Conservation (phyloP, 2,329 filamentous ascomycete species). For the Hirsutella thompsonii region DNA sequence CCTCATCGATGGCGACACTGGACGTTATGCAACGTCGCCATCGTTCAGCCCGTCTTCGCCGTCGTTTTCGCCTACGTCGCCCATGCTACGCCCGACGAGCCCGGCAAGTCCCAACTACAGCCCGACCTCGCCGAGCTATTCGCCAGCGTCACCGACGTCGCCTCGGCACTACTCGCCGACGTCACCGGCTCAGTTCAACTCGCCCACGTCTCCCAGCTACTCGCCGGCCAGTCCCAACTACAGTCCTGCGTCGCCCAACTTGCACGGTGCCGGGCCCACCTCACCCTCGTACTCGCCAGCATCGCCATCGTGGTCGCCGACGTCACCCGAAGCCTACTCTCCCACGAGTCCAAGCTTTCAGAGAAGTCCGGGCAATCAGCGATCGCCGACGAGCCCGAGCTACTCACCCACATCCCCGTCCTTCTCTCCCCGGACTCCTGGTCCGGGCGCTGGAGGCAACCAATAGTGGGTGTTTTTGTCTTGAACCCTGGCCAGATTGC, state of each 20-base stretch:
- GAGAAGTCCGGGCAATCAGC: slow-evolving; percentile 37
- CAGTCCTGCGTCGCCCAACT: slow-evolving; percentile 53
- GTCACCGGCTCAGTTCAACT: slow-evolving; percentile 61
- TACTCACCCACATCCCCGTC: slow-evolving; percentile 52
- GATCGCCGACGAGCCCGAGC: slow-evolving; percentile 55
- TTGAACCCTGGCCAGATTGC: no score
- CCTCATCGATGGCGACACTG: slow-evolving; percentile 39
- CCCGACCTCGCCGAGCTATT: slow-evolving; percentile 53
- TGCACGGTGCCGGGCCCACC: slow-evolving; percentile 28
- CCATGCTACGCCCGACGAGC: slow-evolving; percentile 40
- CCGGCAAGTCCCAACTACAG: slow-evolving; percentile 49
- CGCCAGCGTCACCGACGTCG: slow-evolving; percentile 45
- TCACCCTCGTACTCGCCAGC: slow-evolving; percentile 55
- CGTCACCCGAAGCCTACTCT: slow-evolving; percentile 52
- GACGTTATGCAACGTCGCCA: slow-evolving; percentile 44
- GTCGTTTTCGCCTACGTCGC: slow-evolving; percentile 50
- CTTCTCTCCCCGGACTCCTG: slow-evolving; percentile 32
- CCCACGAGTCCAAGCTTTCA: slow-evolving; percentile 50
- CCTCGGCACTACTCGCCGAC: slow-evolving; percentile 51
- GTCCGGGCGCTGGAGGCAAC: slow-evolving; percentile 28
- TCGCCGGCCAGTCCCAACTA: slow-evolving; percentile 60
- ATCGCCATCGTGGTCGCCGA: slow-evolving; percentile 68
- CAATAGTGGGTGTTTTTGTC: slow-evolving; percentile 21
- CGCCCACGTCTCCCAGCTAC: slow-evolving; percentile 62
- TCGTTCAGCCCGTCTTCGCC: slow-evolving; percentile 52